phyloP scores from a whole-genome alignment of 345 rosid genomes.

The Citrus reticulata region DNA sequence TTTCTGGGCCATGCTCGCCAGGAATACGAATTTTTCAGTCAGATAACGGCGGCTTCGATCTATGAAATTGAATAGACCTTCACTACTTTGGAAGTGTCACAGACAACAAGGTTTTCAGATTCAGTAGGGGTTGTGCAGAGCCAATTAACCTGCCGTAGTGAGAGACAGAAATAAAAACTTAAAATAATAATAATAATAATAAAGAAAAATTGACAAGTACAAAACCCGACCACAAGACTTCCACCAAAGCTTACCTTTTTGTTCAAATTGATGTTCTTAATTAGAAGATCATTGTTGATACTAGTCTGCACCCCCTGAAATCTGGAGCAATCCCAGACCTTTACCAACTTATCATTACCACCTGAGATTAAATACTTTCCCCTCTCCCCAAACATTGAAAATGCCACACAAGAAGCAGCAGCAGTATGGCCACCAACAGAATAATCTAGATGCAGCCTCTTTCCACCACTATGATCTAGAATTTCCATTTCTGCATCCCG shows the following conservation, averaged over 20 bases:
- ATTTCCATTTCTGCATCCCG: conserved; percentile 17
- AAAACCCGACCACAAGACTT: neutral
- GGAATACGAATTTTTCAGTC: neutral
- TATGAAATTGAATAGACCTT: conserved; percentile 64
- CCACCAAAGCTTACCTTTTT: conserved; percentile 50
- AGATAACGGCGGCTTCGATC: neutral
- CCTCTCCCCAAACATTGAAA: conserved; percentile 69
- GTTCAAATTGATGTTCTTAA: conserved; percentile 48
- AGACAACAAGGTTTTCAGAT: conserved; percentile 79
- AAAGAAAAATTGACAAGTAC: neutral
- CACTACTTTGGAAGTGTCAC: conserved; percentile 87
- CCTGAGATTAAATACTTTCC: conserved; percentile 78
- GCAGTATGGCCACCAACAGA: conserved; percentile 76
- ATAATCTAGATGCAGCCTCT: conserved; percentile 72
- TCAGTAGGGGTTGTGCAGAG: conserved; percentile 76
- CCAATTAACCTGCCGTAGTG: conserved; percentile 75
- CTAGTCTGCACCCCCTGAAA: conserved; percentile 35
- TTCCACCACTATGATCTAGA: conserved; percentile 24
- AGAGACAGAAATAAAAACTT: neutral
- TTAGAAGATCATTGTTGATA: conserved; percentile 35
- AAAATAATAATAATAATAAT: no score
- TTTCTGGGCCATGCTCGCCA: neutral
- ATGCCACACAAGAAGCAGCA: conserved; percentile 79
- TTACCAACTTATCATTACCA: conserved; percentile 81
- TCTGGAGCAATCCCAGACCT: conserved; percentile 67